These are phyloP conservation scores for Cronartium quercuum DNA, from an alignment of 1,284 basidiomycete species.

Conservation along the genomic window DNA sequence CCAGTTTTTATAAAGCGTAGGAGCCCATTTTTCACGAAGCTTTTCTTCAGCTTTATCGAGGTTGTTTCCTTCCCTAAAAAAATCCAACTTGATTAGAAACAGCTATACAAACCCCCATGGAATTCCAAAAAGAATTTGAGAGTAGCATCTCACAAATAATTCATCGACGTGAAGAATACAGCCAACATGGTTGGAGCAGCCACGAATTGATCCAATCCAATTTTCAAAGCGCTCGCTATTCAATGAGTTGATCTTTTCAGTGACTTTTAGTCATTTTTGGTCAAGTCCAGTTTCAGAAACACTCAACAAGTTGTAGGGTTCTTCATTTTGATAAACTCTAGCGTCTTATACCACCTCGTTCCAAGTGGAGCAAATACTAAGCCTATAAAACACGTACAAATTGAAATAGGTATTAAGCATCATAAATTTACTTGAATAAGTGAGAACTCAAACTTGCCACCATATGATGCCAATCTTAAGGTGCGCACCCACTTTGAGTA, in stretches of 20 bases:
- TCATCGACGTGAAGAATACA: slow-evolving; percentile 37
- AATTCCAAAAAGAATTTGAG: neutral
- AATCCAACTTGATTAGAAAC: neutral
- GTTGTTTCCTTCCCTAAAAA: slow-evolving; percentile 31
- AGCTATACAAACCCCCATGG: neutral
- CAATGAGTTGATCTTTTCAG: neutral
- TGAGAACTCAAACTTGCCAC: slow-evolving; percentile 2
- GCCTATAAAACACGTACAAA: no score
- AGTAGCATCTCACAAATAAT: slow-evolving; percentile 20
- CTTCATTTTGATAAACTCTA: slow-evolving; percentile 35
- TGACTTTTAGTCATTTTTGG: neutral
- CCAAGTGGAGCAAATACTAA: slow-evolving; percentile 32
- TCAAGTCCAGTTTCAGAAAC: neutral
- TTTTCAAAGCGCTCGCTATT: slow-evolving; percentile 15
- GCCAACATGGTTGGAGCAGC: slow-evolving; percentile 37
- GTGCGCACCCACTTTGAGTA: slow-evolving; percentile 18
- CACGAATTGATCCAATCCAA: slow-evolving; percentile 29
- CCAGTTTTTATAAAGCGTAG: slow-evolving; percentile 34
- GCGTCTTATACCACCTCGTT: slow-evolving; percentile 33
- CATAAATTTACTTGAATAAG: neutral
- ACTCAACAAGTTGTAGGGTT: slow-evolving; percentile 12
- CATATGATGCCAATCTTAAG: slow-evolving; percentile 23
- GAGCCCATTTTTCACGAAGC: slow-evolving; percentile 31
- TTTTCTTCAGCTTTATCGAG: slow-evolving; percentile 23
- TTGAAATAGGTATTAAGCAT: no score